Evolutionary conservation across 495 filamentous ascomycete species (phyloP).

Genomic region (Neurospora terricola): DNA sequence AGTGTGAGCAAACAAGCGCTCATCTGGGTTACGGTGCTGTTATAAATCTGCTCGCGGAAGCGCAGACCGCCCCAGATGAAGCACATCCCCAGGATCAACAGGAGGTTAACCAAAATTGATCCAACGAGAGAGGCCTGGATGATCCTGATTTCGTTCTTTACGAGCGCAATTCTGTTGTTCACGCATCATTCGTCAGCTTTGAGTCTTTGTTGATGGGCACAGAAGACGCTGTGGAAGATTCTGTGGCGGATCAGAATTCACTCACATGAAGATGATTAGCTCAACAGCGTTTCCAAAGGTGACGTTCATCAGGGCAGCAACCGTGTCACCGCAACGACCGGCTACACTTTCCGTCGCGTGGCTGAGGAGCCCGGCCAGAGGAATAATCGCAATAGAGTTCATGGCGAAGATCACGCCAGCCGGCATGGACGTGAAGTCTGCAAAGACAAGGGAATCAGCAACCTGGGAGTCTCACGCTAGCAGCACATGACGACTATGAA

Average conservation of each 20-base stretch:
- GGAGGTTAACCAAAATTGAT: constrained; percentile 78
- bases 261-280: constrained; percentile 62
- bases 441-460: constrained; percentile 71
- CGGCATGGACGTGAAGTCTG: constrained; percentile 38
- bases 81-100: constrained; percentile 83
- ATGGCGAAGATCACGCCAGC: constrained; percentile 35
- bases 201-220: constrained; percentile 5
- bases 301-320: constrained; percentile 76
- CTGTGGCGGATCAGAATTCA: neutral
- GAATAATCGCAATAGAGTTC: constrained; percentile 77
- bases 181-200: constrained; percentile 3
- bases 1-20: constrained; percentile 81
- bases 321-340: constrained; percentile 63
- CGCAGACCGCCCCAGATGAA: constrained; percentile 77
- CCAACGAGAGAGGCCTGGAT: constrained; percentile 81
- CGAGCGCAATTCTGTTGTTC: constrained; percentile 12
- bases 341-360: constrained; percentile 79
- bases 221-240: neutral
- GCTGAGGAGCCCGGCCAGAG: constrained; percentile 67
- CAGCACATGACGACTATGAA: neutral
- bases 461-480: constrained; percentile 31
- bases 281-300: constrained; percentile 88
- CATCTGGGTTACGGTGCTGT: constrained; percentile 88
- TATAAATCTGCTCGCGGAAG: constrained; percentile 86
- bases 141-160: constrained; percentile 69